phyloP scores from a whole-genome alignment of 495 filamentous ascomycete species.

The Jackrogersella multiformis region DNA sequence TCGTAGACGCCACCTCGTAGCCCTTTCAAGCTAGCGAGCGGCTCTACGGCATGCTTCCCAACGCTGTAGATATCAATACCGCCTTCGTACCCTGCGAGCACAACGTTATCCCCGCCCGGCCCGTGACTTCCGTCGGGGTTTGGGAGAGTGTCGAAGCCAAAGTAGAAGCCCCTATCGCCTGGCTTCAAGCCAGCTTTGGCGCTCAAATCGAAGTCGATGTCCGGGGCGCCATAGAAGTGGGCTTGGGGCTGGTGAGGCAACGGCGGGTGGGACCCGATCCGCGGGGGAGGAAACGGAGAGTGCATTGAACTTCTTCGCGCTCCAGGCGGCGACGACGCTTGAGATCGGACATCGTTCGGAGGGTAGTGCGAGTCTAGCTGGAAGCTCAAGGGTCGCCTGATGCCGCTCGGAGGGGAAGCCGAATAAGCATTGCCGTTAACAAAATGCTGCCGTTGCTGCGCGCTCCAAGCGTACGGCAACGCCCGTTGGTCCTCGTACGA shows the following conservation, averaged over 20 bases:
- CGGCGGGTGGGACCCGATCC: conserved; percentile 66
- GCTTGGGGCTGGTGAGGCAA: conserved; percentile 83
- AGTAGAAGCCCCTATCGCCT: conserved; percentile 73
- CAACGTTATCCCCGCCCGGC: conserved; percentile 69
- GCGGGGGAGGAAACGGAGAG: conserved; percentile 59
- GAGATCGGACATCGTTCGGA: conserved; percentile 55
- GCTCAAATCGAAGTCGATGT: conserved; percentile 73
- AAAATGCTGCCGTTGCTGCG: conserved; percentile 48
- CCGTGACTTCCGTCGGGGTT: conserved; percentile 57
- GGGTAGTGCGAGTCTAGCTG: conserved; percentile 60
- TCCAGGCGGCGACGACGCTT: conserved; percentile 54
- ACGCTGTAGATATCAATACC: conserved; percentile 76
- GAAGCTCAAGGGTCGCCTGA: conserved; percentile 60
- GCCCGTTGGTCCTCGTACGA: conserved; percentile 62
- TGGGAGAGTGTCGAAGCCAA: conserved; percentile 77
- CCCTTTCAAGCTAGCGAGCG: conserved; percentile 72
- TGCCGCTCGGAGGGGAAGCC: conserved; percentile 57
- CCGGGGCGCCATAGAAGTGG: conserved; percentile 71
- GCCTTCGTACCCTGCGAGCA: conserved; percentile 79
- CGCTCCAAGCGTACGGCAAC: conserved; percentile 54
- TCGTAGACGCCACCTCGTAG: conserved; percentile 81
- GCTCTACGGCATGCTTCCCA: conserved; percentile 70
- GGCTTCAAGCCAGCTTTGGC: conserved; percentile 61
- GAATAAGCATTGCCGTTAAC: conserved; percentile 53
- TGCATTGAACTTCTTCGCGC: conserved; percentile 67